Percentiles rank a stretch among this genome's conserved stretches.
phyloP scores from a whole-genome alignment of 805 yeast genomes.

The Metschnikowia aberdeeniae region DNA sequence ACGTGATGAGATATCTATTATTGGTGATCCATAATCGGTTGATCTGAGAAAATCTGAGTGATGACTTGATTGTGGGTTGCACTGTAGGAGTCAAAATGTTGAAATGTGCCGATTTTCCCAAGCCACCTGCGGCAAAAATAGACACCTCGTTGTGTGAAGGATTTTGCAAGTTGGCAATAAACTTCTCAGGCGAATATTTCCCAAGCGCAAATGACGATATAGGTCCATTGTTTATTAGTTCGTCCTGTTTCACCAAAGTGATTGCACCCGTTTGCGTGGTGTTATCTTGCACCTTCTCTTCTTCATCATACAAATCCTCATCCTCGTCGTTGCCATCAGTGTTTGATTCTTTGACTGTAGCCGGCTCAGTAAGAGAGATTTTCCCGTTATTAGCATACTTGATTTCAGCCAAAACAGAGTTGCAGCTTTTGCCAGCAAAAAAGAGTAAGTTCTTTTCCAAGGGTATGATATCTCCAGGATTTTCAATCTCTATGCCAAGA shows the following conservation, averaged over 20 bases:
- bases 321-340: conserved; percentile 42
- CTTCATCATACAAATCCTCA: conserved; percentile 38
- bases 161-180: conserved; percentile 58
- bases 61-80: conserved; percentile 62
- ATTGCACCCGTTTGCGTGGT: conserved; percentile 16
- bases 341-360: conserved; percentile 4
- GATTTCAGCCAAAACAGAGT: conserved; percentile 50
- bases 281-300: conserved; percentile 20
- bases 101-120: conserved; percentile 49
- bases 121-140: conserved; percentile 67
- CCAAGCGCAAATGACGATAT: conserved; percentile 66
- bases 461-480: conserved; percentile 40
- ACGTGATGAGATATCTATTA: conserved; percentile 63
- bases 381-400: conserved; percentile 17
- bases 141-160: conserved; percentile 66
- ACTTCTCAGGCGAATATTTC: conserved; percentile 48
- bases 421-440: conserved; percentile 57
- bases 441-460: conserved; percentile 47
- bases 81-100: conserved; percentile 64
- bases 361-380: background rate
- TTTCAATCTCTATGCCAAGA: conserved; percentile 32
- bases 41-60: conserved; percentile 67
- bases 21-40: conserved; percentile 72
- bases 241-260: conserved; percentile 47
- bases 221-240: conserved; percentile 67